Evolutionary conservation across 2,329 filamentous ascomycete genomes (phyloP), one percentile per base, ranked within the genome.

Genomic region (Chalaropsis ovoidea): DNA sequence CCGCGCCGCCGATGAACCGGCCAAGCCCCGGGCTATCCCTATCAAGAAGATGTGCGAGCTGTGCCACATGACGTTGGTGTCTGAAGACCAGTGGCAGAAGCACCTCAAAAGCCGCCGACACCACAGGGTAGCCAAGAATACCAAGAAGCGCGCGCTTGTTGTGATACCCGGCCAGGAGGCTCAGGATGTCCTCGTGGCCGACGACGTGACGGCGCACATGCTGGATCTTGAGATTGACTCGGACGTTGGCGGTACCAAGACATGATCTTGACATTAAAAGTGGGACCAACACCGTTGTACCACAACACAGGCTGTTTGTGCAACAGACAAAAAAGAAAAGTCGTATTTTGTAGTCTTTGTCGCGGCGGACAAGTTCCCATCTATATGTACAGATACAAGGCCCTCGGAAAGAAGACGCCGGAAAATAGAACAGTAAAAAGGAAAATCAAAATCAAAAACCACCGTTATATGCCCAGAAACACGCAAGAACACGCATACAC

Each of bases 1-100:
- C 3, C 54, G 62, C 4, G 62, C 45, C 3, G 62, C 64, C 31
- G 71, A 76, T 1, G 75, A 75, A 7, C 68, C 75, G 10, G 74
- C 76, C 49, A 73, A 75, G 22, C 78, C 82, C n/a, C 78, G 84
- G 67, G 77, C 87, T 11, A 78, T 77, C 2, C 80, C 81, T 0
- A 75, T 74, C 41, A 83, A 85, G 68, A 81, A 81, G 69, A 82
- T 80, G 19, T 99, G 94, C 71, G 85, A 90, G 2, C 69, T 85
- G 0, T 99, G 94, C 72, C 77, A 90, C 70, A 81, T 82, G 66
- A 83, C 84, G 24, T 75, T 81, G 3, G 72, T 86, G 64, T 83
- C 81, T 2, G 82, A 86, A 68, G 77, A 81, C 67, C 74, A 74
- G 1, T 79, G 76, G 76, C 68, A 72, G 47, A 72, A 74, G 66